phyloP scores from a whole-genome alignment of 2,329 filamentous ascomycete genomes.

The Nothopassalora personata region DNA sequence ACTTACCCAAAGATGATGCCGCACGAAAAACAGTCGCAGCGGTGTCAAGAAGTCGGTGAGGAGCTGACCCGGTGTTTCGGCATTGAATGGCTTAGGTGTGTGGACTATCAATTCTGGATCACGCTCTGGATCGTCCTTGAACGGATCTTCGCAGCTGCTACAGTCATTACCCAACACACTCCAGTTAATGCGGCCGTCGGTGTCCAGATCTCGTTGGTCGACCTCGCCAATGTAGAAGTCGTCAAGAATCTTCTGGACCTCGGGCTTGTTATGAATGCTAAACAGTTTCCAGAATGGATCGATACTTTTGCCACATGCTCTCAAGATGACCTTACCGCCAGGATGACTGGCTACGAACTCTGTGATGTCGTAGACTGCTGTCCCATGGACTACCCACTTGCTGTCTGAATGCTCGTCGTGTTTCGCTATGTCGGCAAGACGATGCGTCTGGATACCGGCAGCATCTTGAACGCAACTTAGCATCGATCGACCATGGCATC shows the following conservation, averaged over 20 bases:
- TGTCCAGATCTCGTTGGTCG: slow-evolving; percentile 53
- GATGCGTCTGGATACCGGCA: slow-evolving; percentile 4
- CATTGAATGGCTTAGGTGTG: slow-evolving; percentile 56
- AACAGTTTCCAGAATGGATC: slow-evolving; percentile 69
- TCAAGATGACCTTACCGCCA: slow-evolving; percentile 62
- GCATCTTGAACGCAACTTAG: neutral
- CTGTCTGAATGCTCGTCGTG: slow-evolving; percentile 41
- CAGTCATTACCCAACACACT: slow-evolving; percentile 6
- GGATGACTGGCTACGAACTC: slow-evolving; percentile 63
- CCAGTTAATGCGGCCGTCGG: slow-evolving; percentile 42
- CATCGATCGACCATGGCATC: neutral
- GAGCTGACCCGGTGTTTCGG: slow-evolving; percentile 51
- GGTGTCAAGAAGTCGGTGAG: slow-evolving; percentile 52
- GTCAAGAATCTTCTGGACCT: slow-evolving; percentile 59
- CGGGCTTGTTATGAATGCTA: slow-evolving; percentile 60
- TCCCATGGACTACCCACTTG: slow-evolving; percentile 61
- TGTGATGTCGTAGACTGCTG: slow-evolving; percentile 65
- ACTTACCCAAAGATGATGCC: slow-evolving; percentile 59
- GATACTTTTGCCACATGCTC: slow-evolving; percentile 59
- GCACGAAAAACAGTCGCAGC: slow-evolving; percentile 54
- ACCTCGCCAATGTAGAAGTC: slow-evolving; percentile 60
- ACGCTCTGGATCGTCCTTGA: slow-evolving; percentile 50
- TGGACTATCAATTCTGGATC: slow-evolving; percentile 49
- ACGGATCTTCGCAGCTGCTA: slow-evolving; percentile 57
- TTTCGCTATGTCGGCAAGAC: slow-evolving; percentile 29